Evolutionary conservation across 2,329 filamentous ascomycete genomes (phyloP).

Genomic region (Pyrenochaeta sp.): DNA sequence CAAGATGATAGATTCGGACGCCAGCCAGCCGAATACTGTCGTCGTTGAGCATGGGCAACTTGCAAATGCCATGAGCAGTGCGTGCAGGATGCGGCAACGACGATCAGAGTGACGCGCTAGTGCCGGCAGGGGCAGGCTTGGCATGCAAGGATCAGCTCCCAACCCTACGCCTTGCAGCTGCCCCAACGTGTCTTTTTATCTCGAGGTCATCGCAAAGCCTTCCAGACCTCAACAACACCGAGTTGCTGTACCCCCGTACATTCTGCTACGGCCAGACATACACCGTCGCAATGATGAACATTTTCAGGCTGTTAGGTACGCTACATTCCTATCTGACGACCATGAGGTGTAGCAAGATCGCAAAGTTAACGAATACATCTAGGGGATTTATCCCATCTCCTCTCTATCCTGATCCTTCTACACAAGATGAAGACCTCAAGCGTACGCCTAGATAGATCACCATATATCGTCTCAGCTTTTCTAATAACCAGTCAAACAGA

Average conservation of each 20-base stretch:
- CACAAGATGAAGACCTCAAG: constrained; percentile 94
- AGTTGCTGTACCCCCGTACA: constrained; percentile 22
- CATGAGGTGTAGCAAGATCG: constrained; percentile 4
- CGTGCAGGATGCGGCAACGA: not conserved
- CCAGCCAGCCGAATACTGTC: no score
- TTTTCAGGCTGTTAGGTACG: constrained; percentile 73
- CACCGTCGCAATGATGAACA: constrained; percentile 66
- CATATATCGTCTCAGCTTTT: constrained; percentile 4
- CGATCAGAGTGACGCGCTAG: constrained; percentile 22
- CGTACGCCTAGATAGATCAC: constrained; percentile 62
- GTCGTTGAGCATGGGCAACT: no score
- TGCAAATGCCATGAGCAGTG: no score
- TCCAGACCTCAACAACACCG: constrained; percentile 18
- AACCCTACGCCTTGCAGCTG: constrained; percentile 32
- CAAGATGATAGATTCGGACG: no score
- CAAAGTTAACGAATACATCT: constrained; percentile 35
- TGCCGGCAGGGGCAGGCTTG: constrained; percentile 33
- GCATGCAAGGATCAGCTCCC: constrained; percentile 43
- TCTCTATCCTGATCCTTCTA: constrained; percentile 91
- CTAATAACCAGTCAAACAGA: constrained; percentile 63
- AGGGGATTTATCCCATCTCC: constrained; percentile 96
- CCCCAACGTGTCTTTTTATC: constrained; percentile 50
- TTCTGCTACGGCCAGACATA: constrained; percentile 25
- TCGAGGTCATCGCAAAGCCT: constrained; percentile 16
- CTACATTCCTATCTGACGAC: constrained; percentile 1